Percentiles rank a stretch among this genome's conserved stretches.
Conservation (phyloP, 129 eudicot species). For the Ambrosia artemisiifolia region DNA sequence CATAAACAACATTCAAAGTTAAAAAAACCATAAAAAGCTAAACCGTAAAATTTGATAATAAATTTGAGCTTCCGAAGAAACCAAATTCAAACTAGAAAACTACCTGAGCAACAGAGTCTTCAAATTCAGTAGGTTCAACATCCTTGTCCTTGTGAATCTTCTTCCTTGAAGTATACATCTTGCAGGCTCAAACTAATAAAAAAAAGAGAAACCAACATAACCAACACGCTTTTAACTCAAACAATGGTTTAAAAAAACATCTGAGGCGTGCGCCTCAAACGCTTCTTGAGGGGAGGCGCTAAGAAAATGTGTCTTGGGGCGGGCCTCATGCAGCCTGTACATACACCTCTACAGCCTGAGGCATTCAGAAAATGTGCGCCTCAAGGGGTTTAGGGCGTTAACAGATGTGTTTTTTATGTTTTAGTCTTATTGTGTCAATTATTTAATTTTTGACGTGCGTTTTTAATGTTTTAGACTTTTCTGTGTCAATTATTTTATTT, state of each 20-base stretch:
- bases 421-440: no score
- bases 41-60: background rate
- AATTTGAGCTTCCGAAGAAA: background rate
- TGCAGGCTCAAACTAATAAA: constrained; percentile 19
- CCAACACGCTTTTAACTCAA: background rate
- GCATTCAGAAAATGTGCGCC: no score
- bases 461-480: no score
- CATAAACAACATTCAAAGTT: background rate
- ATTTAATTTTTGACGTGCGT: no score
- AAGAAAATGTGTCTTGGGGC: no score
- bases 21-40: background rate
- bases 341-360: no score
- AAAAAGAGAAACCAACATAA: background rate
- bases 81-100: background rate
- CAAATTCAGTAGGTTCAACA: constrained; percentile 75
- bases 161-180: constrained; percentile 74
- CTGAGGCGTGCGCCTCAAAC: no score
- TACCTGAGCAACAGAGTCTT: constrained; percentile 80
- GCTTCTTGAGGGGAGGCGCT: no score
- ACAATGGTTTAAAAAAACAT: background rate
- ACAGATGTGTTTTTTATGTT: no score
- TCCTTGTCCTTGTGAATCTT: constrained; percentile 81
- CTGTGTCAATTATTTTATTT: no score
- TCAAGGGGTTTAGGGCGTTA: no score
- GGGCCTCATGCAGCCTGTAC: no score